A percentile compares a stretch with the other conserved stretches of the same genome.
Evolutionary conservation across 441 rosid species (phyloP).

Genomic region (Manihot esculenta): DNA sequence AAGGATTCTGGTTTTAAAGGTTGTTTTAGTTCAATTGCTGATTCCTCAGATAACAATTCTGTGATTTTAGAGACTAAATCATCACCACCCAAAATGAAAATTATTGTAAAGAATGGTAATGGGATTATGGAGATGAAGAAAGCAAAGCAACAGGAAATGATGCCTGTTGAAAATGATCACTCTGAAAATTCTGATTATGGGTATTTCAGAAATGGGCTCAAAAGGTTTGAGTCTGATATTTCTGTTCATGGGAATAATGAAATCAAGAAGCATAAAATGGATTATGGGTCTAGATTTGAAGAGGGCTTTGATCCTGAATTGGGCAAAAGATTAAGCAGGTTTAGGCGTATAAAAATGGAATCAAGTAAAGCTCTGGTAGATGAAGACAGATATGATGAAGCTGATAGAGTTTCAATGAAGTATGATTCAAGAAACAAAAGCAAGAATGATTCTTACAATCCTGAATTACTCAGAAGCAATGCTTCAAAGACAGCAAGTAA

Average conservation of each 20-base stretch:
- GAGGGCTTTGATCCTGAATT: conserved; percentile 29
- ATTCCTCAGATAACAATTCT: conserved; percentile 66
- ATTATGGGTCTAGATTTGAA: conserved; percentile 36
- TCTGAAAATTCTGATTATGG: conserved; percentile 60
- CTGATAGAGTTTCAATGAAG: conserved; percentile 33
- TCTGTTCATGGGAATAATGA: conserved; percentile 41
- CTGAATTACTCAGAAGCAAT: conserved; percentile 26
- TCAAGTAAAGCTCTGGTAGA: conserved; percentile 30
- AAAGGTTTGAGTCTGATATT: conserved; percentile 50
- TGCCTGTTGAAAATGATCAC: conserved; percentile 31
- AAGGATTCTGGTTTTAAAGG: conserved; percentile 52
- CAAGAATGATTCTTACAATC: conserved; percentile 24
- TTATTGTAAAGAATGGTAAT: conserved; percentile 30
- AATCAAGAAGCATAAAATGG: conserved; percentile 35
- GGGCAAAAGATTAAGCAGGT: conserved; percentile 39
- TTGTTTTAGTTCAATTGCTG: conserved; percentile 48
- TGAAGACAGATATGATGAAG: conserved; percentile 24
- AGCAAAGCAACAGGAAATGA: conserved; percentile 27
- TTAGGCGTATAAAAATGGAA: conserved; percentile 27
- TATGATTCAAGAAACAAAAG: conserved; percentile 38
- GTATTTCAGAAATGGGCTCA: conserved; percentile 54
- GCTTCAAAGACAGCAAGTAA: conserved; percentile 31
- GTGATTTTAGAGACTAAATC: conserved; percentile 57
- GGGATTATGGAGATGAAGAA: conserved; percentile 34
- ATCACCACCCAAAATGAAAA: conserved; percentile 47